Evolutionary conservation across 139 green algal genomes (phyloP), one percentile per base, ranked within the genome.

Genomic region (Chlorella sp.): DNA sequence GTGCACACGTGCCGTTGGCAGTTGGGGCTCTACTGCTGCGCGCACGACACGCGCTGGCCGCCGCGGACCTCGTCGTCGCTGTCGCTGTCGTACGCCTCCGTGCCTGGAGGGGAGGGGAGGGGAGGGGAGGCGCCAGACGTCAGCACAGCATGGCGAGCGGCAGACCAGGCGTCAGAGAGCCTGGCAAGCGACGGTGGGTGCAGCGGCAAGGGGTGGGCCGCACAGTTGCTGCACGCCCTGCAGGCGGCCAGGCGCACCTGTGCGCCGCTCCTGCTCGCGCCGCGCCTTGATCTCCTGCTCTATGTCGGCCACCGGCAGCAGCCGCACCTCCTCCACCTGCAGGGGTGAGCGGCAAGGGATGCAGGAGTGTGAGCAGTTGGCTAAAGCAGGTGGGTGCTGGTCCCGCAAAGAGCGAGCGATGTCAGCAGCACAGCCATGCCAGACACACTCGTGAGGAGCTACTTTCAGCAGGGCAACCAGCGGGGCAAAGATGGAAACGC

Each of bases 21-120:
- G 4, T 1, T n/a, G n/a, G 8, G 9, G 67, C 3, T 43, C 67
- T 92, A 99, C 87, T 99, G 96, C 90, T 99, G 97, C 17, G 97
- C 96, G 90, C 97, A 99, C 81, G 98, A 95, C 81, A 99, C 96
- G 0, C 96, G 87, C 89, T 96, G 94, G 5, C 92, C 92, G 34
- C 91, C 80, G 28, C 88, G 82, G 19, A 89, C 91, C 44, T 97
- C 96, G 7, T 98, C 97, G 24, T 98, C 95, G 16, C 96, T 94
- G 82, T 98, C 96, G 40, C 82, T 91, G 60, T 95, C 87, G 69
- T 96, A 93, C 0, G 90, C 90, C 16, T 85, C 87, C 26, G 80
- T 90, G 79, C 87, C 93, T 86, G 82, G 40, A 69, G 46, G 40
- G 19, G 46, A 36, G 40, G 19, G 20, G 51, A 38, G 44, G 46